A percentile compares a stretch with the other conserved stretches of the same genome.
phyloP scores from a whole-genome alignment of 176 grass and related monocot genomes.

The Poa pratensis region DNA sequence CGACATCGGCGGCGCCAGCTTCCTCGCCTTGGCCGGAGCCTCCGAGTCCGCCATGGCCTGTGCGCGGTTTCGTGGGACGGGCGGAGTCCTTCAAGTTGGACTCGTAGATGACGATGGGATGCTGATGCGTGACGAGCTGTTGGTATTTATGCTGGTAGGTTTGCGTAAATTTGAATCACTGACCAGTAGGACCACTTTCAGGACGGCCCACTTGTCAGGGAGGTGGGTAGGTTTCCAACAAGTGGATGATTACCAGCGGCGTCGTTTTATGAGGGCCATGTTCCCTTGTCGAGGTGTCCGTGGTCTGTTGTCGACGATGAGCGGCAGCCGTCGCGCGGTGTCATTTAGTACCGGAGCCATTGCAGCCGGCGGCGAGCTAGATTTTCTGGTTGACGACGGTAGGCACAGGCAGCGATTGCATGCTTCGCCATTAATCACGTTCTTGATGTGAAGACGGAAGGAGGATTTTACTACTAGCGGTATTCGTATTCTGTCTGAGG shows the following conservation, averaged over 20 bases:
- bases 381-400: not conserved
- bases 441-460: not conserved
- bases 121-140: not conserved
- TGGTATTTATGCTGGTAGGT: not conserved
- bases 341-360: not conserved
- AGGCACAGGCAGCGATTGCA: no score
- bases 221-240: not conserved
- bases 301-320: not conserved
- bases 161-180: not conserved
- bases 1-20: constrained; percentile 58
- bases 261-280: constrained; percentile 2
- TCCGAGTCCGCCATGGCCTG: not conserved
- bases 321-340: not conserved
- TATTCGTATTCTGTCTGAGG: not conserved
- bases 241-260: not conserved
- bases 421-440: not conserved
- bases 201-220: not conserved
- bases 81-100: not conserved
- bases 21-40: not conserved
- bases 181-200: not conserved
- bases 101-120: not conserved
- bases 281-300: not conserved
- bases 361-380: not conserved
- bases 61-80: not conserved
- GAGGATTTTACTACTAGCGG: no score